A percentile compares a stretch with the other conserved stretches of the same genome.
These are phyloP conservation scores for Eucalyptus cloeziana DNA, from an alignment of 345 rosid species.

Conservation along the genomic window DNA sequence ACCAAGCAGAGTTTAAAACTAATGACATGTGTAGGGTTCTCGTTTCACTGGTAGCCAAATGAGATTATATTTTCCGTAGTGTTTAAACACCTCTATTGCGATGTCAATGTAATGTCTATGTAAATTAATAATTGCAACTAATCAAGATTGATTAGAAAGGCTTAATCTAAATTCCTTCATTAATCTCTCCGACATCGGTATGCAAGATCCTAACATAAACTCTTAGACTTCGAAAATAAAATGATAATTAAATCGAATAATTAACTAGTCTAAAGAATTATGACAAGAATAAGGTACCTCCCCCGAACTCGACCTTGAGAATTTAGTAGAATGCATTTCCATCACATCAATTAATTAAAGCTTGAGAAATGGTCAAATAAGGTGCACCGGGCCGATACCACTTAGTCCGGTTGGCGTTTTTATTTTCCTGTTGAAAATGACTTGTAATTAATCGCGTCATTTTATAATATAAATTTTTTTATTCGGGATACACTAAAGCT, in stretches of 20 bases:
- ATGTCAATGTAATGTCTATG: background rate
- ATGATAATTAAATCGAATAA: too few species aligned
- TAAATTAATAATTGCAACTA: background rate
- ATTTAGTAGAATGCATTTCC: background rate
- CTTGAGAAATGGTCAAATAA: background rate
- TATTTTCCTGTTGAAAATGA: background rate
- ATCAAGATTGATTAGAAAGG: background rate
- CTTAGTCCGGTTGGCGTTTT: background rate
- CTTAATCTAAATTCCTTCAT: background rate
- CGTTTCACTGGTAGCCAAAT: background rate
- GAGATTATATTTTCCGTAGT: background rate
- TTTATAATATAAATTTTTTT: background rate
- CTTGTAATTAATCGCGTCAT: background rate
- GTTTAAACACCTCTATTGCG: background rate
- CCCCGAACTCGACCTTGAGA: background rate
- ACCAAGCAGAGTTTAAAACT: background rate
- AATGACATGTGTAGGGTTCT: background rate
- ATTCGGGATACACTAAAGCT: background rate
- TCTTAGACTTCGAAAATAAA: background rate
- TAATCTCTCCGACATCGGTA: background rate
- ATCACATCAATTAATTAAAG: background rate
- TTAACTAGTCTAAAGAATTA: background rate
- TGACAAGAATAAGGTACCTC: background rate
- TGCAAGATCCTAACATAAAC: background rate
- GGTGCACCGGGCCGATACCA: background rate